Base-by-base conservation (phyloP, 208 protist species). In the Endotrypanum monterogeii region DNA sequence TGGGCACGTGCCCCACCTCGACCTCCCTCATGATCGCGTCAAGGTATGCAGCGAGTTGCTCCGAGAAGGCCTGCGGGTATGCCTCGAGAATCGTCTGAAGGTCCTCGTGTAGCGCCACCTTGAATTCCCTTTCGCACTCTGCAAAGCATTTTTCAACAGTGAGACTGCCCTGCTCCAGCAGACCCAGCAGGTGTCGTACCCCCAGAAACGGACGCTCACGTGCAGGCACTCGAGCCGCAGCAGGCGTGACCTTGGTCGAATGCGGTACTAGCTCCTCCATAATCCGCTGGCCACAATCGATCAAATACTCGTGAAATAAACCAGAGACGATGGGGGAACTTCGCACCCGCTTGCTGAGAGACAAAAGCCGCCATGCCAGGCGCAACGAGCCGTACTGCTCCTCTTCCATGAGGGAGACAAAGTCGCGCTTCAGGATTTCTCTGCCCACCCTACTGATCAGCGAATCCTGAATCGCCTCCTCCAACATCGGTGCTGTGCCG, bases 41-140 rank as follows among this genome's bases (percentile, higher is more conserved):
- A 20, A 98, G 65, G 74, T 93, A 99, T 56, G 86, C 87, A 14
- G 93, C 95, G 30, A 99, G 90, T 57, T 98, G 86, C 79, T 99
- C 92, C 37, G 94, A 92, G 28, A 98, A 91, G 76, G 90, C 84
- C 55, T 92, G 91, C 35, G 87, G 80, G n/a, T 94, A 76, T 25
- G 82, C 68, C 50, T 94, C 95, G 32, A 99, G 80, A 54, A 97
- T 94, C 3, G 83, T 67, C 67, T 96, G 90, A 52, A 99, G 95
- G 20, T 92, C 89, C 61, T 98, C 96, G 74, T 94, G 85, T 56
- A 98, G 75, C 7, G 89, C 80, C 62, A 97, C 79, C 25, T 73
- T 75, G 75, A 97, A 94, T 39, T 82, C 63, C 68, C 79, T 88
- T 44, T 79, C 56, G n/a, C 85, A 78, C 55, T 87, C 85, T 37